Base-by-base conservation (phyloP, 2,329 filamentous ascomycete species). In the Aspergillaceae sp. region DNA sequence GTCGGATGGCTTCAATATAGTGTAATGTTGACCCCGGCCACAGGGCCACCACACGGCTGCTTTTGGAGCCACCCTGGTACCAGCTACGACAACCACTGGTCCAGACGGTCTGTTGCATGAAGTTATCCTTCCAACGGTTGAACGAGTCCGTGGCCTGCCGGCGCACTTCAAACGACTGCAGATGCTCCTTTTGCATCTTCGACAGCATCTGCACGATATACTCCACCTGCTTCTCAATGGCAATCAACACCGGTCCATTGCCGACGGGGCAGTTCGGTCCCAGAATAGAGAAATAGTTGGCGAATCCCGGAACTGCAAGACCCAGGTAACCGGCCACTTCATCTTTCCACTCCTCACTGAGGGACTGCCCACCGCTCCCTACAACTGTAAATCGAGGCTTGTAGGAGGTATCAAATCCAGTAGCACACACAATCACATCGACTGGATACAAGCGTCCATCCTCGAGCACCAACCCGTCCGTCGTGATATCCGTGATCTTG, bases 271-370 rank as follows among this genome's bases (percentile, higher is more conserved):
- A 66, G 41, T 62, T 56, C 2, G 58, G 58, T 2, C 56, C 59
- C 6, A 65, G 57, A 40, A 63, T 59, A 5, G 58, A 63, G 43
- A 64, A 66, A 45, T 65, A 74, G 52, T 75, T 75, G 19, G 74
- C 74, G 51, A 74, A 73, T 2, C 68, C 64, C 0, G 71, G 64
- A 4, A 68, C 70, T 0, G 69, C 67, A 7, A 75, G 52, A 4
- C 71, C 71, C 4, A 75, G 55, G 56, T 77, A 77, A 4, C 64
- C 66, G 29, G 65, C 61, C 9, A 68, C 59, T 10, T 63, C 60
- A 11, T 64, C 54, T 7, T 61, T 59, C 73, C 72, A 76, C 26
- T 67, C 61, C 44, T 73, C 69, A 32, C 70, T 64, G 4, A 77
- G 63, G 40, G 70, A 67, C 32, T 60, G 48, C 4, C 66, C 68